Percentiles rank a stretch among this genome's conserved stretches.
phyloP scores from a whole-genome alignment of 331 rosid species.

The Acacia pycnantha region DNA sequence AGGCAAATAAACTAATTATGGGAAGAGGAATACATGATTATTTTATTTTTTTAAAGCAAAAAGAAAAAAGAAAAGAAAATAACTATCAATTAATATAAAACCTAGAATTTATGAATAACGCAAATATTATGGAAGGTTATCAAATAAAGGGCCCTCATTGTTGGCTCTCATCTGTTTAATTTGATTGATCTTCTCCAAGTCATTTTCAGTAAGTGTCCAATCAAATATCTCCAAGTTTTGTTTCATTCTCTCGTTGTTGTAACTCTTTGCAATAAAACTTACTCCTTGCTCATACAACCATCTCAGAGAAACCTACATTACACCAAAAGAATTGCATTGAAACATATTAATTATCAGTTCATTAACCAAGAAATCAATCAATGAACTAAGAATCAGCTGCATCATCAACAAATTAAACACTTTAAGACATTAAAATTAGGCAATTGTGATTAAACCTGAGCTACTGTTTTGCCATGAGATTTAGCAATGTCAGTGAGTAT shows the following conservation, averaged over 20 bases:
- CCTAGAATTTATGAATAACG: not conserved
- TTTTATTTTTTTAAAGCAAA: no score
- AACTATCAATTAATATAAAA: no score
- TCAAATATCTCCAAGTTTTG: not conserved
- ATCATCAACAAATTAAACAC: no score
- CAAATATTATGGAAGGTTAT: not conserved
- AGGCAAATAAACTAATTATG: not conserved
- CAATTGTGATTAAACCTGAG: constrained; percentile 42
- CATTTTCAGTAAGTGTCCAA: not conserved
- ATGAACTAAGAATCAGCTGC: no score
- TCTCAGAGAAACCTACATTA: not conserved
- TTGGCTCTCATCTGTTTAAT: not conserved
- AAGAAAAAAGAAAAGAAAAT: no score
- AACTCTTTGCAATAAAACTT: not conserved
- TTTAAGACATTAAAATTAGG: no score
- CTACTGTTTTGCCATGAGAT: constrained; percentile 39
- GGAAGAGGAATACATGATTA: not conserved
- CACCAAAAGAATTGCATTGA: not conserved
- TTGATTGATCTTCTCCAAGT: not conserved
- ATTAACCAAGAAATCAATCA: not conserved
- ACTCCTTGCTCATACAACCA: not conserved
- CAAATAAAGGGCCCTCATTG: not conserved
- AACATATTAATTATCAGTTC: not conserved
- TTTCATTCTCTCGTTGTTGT: not conserved
- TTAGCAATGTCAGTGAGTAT: constrained; percentile 50